phyloP scores from a whole-genome alignment of 2,329 filamentous ascomycete species.

The Purpureocillium lavendulum region DNA sequence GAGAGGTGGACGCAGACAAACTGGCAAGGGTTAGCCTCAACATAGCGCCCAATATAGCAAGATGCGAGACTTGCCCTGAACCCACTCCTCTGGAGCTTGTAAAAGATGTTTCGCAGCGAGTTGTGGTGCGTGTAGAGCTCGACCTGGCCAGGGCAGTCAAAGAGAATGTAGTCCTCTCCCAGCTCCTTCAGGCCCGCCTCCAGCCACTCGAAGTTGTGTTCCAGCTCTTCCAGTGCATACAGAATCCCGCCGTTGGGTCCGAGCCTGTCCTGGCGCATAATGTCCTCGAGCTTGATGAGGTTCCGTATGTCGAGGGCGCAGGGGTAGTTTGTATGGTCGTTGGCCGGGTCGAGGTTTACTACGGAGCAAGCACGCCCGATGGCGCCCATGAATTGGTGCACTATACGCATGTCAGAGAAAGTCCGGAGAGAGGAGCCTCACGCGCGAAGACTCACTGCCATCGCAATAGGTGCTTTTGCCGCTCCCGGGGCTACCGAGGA shows the following conservation, averaged over 20 bases:
- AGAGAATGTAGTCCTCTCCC: constrained; percentile 84
- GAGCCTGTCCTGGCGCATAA: constrained; percentile 85
- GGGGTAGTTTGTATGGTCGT: constrained; percentile 84
- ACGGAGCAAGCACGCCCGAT: constrained; percentile 93
- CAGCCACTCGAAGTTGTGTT: constrained; percentile 90
- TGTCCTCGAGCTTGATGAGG: constrained; percentile 82
- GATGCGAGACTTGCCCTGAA: constrained; percentile 58
- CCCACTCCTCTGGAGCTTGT: constrained; percentile 79
- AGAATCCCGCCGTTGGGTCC: constrained; percentile 89
- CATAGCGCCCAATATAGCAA: not conserved
- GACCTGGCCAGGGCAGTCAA: constrained; percentile 95
- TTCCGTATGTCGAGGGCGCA: constrained; percentile 86
- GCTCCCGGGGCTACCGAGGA: constrained; percentile 88
- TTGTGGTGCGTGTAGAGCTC: constrained; percentile 95
- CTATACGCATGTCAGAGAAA: constrained; percentile 23
- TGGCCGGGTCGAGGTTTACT: constrained; percentile 94
- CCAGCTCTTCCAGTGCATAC: constrained; percentile 90
- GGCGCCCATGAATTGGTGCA: constrained; percentile 96
- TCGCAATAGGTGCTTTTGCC: constrained; percentile 98
- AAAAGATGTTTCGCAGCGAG: constrained; percentile 85
- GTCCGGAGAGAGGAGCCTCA: too few species aligned
- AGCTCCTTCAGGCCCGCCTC: constrained; percentile 71
- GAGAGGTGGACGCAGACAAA: constrained; percentile 89
- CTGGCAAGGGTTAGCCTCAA: constrained; percentile 40
- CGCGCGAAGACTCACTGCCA: constrained; percentile 54